phyloP scores from a whole-genome alignment of 2,329 filamentous ascomycete species.

The Neocucurbitaria cava region DNA sequence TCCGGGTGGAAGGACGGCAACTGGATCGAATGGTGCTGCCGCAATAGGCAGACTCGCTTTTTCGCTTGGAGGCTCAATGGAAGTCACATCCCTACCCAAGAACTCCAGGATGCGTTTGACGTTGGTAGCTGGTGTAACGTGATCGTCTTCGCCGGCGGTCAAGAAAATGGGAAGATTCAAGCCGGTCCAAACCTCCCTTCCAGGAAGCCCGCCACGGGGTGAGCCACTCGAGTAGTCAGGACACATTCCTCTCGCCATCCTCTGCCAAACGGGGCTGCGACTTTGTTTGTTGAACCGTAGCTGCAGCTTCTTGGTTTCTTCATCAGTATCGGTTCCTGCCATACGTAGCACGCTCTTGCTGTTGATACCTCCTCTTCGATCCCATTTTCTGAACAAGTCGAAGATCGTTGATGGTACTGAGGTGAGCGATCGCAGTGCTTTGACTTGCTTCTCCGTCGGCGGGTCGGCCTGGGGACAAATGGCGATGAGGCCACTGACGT shows the following conservation, averaged over 20 bases:
- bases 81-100: conserved; percentile 48
- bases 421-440: conserved; percentile 64
- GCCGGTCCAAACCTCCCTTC: conserved; percentile 73
- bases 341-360: conserved; percentile 83
- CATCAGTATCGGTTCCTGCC: conserved; percentile 70
- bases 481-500: conserved; percentile 78
- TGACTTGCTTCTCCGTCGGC: conserved; percentile 60
- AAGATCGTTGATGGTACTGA: conserved; percentile 76
- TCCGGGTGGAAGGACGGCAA: conserved; percentile 21
- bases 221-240: conserved; percentile 64
- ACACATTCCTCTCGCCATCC: conserved; percentile 77
- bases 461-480: conserved; percentile 80
- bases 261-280: conserved; percentile 79
- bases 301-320: conserved; percentile 71
- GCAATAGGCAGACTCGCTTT: conserved; percentile 55
- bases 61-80: conserved; percentile 37
- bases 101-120: conserved; percentile 69
- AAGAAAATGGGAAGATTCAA: conserved; percentile 78
- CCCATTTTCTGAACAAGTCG: conserved; percentile 77
- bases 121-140: conserved; percentile 74
- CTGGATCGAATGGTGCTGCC: conserved; percentile 57
- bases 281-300: conserved; percentile 82
- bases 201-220: conserved; percentile 70
- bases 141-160: conserved; percentile 78
- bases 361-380: conserved; percentile 76